Percentiles rank a stretch among this genome's conserved stretches.
Conservation (phyloP, 2,329 filamentous ascomycete species). For the Drechslerella dactyloides region DNA sequence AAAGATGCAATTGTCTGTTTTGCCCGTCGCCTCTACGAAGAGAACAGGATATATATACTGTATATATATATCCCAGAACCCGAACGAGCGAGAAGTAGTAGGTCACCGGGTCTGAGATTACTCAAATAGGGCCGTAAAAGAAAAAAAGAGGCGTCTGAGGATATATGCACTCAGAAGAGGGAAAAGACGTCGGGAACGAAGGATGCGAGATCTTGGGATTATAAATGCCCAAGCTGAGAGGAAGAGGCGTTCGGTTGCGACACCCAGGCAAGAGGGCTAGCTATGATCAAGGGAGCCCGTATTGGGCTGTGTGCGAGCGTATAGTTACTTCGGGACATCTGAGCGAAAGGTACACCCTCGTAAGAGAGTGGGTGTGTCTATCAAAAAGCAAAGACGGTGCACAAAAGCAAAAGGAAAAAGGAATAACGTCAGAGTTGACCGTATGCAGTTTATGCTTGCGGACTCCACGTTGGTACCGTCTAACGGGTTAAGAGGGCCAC, state of each 20-base stretch:
- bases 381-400: neutral
- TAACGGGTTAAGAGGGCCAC: slow-evolving; percentile 49
- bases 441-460: slow-evolving; percentile 50
- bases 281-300: slow-evolving; percentile 46
- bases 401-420: slow-evolving; percentile 19
- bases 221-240: slow-evolving; percentile 38
- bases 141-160: slow-evolving; percentile 21
- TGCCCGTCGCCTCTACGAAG: neutral
- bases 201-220: slow-evolving; percentile 47
- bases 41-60: slow-evolving; percentile 1
- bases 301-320: slow-evolving; percentile 33
- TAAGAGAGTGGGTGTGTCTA: no score
- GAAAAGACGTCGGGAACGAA: slow-evolving; percentile 12
- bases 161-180: slow-evolving; percentile 18
- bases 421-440: slow-evolving; percentile 51
- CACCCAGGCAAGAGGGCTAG: slow-evolving; percentile 50
- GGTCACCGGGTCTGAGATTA: slow-evolving; percentile 3
- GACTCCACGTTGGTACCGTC: slow-evolving; percentile 49
- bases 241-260: slow-evolving; percentile 49
- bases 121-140: slow-evolving; percentile 11
- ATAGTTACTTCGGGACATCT: slow-evolving; percentile 23
- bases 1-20: neutral
- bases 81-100: slow-evolving; percentile 28
- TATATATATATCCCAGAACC: no score
- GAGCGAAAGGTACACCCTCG: slow-evolving; percentile 6